These are phyloP conservation scores for Chaetomium tenue DNA, from an alignment of 495 filamentous ascomycete genomes.

Conservation along the genomic window DNA sequence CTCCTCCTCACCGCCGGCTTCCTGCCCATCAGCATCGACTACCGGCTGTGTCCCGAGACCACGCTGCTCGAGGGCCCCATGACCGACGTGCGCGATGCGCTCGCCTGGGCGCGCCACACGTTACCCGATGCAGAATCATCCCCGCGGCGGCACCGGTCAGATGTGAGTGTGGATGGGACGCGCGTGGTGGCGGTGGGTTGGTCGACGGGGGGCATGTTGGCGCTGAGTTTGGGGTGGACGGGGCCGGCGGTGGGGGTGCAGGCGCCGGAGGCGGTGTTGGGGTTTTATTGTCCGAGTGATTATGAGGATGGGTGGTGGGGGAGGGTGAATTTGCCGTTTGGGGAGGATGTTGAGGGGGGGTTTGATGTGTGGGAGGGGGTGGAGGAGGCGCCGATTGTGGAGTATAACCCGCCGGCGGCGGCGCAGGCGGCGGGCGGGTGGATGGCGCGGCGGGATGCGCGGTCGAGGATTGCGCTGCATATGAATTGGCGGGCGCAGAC, in stretches of 20 bases:
- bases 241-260: conserved; percentile 22
- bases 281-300: conserved; percentile 54
- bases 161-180: conserved; percentile 14
- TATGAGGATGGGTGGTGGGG: neutral
- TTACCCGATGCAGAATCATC: too few species aligned
- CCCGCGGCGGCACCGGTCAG: too few species aligned
- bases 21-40: conserved; percentile 55
- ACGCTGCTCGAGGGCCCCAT: conserved; percentile 52
- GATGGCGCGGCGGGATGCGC: too few species aligned
- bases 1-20: conserved; percentile 44
- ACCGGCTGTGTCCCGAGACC: conserved; percentile 56
- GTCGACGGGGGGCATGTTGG: conserved; percentile 57
- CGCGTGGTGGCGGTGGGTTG: conserved; percentile 54
- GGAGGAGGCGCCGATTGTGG: too few species aligned
- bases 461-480: too few species aligned
- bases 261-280: conserved; percentile 51
- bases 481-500: too few species aligned
- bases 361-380: too few species aligned
- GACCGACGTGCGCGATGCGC: conserved; percentile 50
- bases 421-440: too few species aligned
- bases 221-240: conserved; percentile 51
- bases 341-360: neutral
- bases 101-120: conserved; percentile 40
- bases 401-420: too few species aligned
- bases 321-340: conserved; percentile 15